Conservation (phyloP, 805 yeast genomes). For the Lachancea cidri region DNA sequence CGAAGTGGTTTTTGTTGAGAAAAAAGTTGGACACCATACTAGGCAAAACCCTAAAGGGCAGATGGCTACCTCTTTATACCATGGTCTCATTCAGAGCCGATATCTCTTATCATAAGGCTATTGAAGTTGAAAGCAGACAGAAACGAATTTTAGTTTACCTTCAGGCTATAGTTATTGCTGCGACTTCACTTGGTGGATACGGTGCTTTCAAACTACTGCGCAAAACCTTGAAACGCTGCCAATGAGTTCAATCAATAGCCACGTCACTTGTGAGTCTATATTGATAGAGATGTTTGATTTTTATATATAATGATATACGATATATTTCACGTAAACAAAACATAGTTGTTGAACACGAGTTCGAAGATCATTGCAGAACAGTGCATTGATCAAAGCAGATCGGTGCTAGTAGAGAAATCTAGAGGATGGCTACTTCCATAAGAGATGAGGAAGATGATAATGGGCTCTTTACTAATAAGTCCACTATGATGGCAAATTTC, state of each 20-base stretch:
- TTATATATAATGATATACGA: conserved; percentile 4
- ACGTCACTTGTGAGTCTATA: not conserved
- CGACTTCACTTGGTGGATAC: conserved; percentile 5
- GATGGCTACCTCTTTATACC: conserved; percentile 83
- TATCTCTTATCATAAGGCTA: conserved; percentile 68
- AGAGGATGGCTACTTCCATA: conserved; percentile 15
- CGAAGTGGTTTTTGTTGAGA: conserved; percentile 39
- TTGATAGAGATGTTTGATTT: too few species aligned
- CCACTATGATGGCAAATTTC: conserved; percentile 48
- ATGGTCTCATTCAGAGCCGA: conserved; percentile 90
- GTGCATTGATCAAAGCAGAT: not conserved
- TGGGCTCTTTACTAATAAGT: conserved; percentile 31
- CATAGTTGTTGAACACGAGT: not conserved
- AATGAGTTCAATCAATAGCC: not conserved
- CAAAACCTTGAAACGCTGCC: conserved; percentile 3
- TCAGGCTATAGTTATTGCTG: conserved; percentile 14
- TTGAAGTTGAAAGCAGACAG: conserved; percentile 51
- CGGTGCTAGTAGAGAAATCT: not conserved
- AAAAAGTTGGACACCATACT: conserved; percentile 64
- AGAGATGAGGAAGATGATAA: conserved; percentile 22
- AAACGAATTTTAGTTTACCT: conserved; percentile 38
- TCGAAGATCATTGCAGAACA: not conserved
- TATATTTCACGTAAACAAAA: conserved; percentile 1
- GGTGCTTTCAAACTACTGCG: conserved; percentile 4
- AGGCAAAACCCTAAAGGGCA: conserved; percentile 51